Conservation (phyloP, 2,329 filamentous ascomycete species). For the Hypoxylon sp. region DNA sequence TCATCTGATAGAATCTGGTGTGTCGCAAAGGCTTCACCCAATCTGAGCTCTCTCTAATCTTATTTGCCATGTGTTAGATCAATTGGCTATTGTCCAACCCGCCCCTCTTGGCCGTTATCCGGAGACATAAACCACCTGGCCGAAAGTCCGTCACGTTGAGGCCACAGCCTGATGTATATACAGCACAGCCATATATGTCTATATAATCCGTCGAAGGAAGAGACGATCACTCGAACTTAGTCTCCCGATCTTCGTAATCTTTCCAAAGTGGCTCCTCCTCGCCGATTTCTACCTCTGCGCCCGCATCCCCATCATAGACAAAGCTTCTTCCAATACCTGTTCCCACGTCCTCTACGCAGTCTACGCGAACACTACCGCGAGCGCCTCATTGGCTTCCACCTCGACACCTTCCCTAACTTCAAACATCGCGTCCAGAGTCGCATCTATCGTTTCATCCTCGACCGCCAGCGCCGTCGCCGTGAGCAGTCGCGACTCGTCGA, state of each 20-base stretch:
- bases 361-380: constrained; percentile 74
- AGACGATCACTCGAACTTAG: constrained; percentile 7
- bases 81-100: constrained; percentile 30
- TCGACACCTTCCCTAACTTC: constrained; percentile 80
- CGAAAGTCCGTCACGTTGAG: constrained; percentile 23
- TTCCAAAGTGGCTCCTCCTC: constrained; percentile 63
- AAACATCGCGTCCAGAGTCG: constrained; percentile 80
- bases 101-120: constrained; percentile 7
- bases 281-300: constrained; percentile 58
- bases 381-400: constrained; percentile 77
- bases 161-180: constrained; percentile 25
- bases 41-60: neutral
- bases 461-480: constrained; percentile 70
- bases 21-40: constrained; percentile 17
- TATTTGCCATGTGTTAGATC: constrained; percentile 37
- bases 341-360: constrained; percentile 73
- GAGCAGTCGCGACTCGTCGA: constrained; percentile 65
- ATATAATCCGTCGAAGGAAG: constrained; percentile 25
- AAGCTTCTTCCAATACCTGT: constrained; percentile 75
- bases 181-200: constrained; percentile 45
- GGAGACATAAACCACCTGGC: constrained; percentile 23
- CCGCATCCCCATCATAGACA: constrained; percentile 60
- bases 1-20: constrained; percentile 37
- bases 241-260: constrained; percentile 12
- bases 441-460: constrained; percentile 81